phyloP scores from a whole-genome alignment of 768 basidiomycete genomes.

The Strobilomyces confusus region DNA sequence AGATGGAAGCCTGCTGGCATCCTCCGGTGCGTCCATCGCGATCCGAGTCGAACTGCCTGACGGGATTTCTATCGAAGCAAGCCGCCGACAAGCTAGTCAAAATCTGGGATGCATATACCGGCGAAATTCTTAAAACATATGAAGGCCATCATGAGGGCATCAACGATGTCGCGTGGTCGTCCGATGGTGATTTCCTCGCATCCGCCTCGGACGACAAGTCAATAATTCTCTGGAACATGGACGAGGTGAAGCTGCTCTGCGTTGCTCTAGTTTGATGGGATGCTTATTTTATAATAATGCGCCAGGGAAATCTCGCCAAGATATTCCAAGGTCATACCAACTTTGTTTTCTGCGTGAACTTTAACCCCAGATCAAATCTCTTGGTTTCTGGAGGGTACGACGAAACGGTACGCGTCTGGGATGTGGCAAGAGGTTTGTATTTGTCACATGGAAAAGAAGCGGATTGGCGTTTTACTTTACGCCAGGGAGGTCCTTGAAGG shows the following conservation, averaged over 20 bases:
- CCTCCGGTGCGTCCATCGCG: slow-evolving; percentile 59
- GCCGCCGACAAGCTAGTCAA: slow-evolving; percentile 83
- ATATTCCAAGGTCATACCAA: slow-evolving; percentile 84
- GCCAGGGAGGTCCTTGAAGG: slow-evolving; percentile 77
- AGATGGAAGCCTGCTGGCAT: slow-evolving; percentile 77
- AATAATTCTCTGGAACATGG: slow-evolving; percentile 79
- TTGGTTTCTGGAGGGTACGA: slow-evolving; percentile 94
- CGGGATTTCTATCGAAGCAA: slow-evolving; percentile 43
- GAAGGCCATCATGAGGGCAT: slow-evolving; percentile 78
- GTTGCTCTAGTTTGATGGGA: neutral
- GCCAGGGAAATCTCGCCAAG: slow-evolving; percentile 56
- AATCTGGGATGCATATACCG: slow-evolving; percentile 71
- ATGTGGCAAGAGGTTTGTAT: slow-evolving; percentile 74
- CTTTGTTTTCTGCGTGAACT: slow-evolving; percentile 92
- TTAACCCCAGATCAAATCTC: slow-evolving; percentile 85
- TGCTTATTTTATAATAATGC: neutral
- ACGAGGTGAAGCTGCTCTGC: slow-evolving; percentile 42
- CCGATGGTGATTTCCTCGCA: slow-evolving; percentile 76
- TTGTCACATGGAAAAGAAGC: neutral
- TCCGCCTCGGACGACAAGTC: slow-evolving; percentile 94
- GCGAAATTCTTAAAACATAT: slow-evolving; percentile 69
- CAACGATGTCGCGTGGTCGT: slow-evolving; percentile 88
- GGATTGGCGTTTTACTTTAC: neutral
- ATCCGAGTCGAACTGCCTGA: slow-evolving; percentile 8
- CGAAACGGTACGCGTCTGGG: slow-evolving; percentile 97